A percentile compares a stretch with the other conserved stretches of the same genome.
phyloP scores from a whole-genome alignment of 257 asterid genomes.

The Rauvolfia tetraphylla region DNA sequence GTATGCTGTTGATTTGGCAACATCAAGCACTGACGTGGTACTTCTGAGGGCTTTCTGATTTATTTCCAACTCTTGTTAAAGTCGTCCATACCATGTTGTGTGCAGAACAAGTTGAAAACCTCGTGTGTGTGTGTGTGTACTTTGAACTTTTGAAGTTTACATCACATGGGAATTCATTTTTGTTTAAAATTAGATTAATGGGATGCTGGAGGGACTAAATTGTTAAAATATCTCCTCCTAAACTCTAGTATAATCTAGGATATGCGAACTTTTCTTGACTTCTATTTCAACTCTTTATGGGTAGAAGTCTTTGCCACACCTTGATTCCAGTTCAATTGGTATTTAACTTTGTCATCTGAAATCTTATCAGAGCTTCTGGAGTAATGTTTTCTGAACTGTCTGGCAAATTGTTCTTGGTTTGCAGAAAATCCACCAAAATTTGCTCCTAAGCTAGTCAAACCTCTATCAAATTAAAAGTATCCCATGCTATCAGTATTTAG shows the following conservation, averaged over 20 bases:
- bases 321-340: not conserved
- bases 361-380: not conserved
- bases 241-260: not conserved
- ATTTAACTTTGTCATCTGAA: not conserved
- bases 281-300: not conserved
- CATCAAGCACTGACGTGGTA: slow-evolving; percentile 51
- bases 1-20: slow-evolving; percentile 57
- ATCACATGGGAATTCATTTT: not conserved
- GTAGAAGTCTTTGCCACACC: not conserved
- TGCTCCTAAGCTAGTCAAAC: not conserved
- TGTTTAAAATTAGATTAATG: not conserved
- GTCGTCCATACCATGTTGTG: not conserved
- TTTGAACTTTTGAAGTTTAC: not conserved
- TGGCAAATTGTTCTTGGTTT: not conserved
- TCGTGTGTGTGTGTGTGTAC: not conserved
- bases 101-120: not conserved
- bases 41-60: slow-evolving; percentile 10
- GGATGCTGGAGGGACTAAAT: not conserved
- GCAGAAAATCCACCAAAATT: slow-evolving; percentile 1
- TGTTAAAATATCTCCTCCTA: not conserved
- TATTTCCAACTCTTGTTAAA: not conserved
- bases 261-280: not conserved
- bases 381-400: not conserved
- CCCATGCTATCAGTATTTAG: not conserved
- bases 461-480: not conserved